Conservation (phyloP, 805 yeast species). For the Saccharomycopsis sp. region DNA sequence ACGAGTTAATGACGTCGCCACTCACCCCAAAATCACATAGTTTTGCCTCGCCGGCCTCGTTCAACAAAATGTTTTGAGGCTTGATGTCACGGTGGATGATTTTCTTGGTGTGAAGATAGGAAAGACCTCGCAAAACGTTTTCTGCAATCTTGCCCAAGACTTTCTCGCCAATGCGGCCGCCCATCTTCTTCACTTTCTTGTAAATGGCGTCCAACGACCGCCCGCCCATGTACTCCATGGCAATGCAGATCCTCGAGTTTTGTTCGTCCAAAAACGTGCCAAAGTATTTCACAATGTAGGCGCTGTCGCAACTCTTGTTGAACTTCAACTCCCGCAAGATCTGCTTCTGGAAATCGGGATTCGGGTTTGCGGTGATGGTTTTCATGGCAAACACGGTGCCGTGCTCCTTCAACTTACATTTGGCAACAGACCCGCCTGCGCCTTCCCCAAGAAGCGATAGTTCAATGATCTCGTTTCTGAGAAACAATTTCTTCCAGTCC, state of each 20-base stretch:
- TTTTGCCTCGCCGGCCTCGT: conserved; percentile 71
- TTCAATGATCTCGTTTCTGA: conserved; percentile 53
- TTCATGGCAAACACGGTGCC: conserved; percentile 73
- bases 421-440: conserved; percentile 81
- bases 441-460: conserved; percentile 84
- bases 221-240: conserved; percentile 98
- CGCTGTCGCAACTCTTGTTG: conserved; percentile 72
- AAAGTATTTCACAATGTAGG: conserved; percentile 82
- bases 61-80: conserved; percentile 85
- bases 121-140: conserved; percentile 72
- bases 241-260: conserved; percentile 76
- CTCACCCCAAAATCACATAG: conserved; percentile 96
- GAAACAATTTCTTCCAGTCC: conserved; percentile 56
- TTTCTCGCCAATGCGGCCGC: conserved; percentile 86
- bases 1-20: conserved; percentile 90
- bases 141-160: conserved; percentile 88
- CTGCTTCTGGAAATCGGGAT: conserved; percentile 83
- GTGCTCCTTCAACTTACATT: conserved; percentile 57
- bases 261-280: conserved; percentile 81
- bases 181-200: conserved; percentile 58
- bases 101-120: conserved; percentile 77
- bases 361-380: conserved; percentile 38
- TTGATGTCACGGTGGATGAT: conserved; percentile 94
- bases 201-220: conserved; percentile 86
- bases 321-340: conserved; percentile 85